Percentiles rank a stretch among this genome's conserved stretches.
These are phyloP conservation scores for Acacia confusa DNA, from an alignment of 306 rosid species.

Conservation along the genomic window DNA sequence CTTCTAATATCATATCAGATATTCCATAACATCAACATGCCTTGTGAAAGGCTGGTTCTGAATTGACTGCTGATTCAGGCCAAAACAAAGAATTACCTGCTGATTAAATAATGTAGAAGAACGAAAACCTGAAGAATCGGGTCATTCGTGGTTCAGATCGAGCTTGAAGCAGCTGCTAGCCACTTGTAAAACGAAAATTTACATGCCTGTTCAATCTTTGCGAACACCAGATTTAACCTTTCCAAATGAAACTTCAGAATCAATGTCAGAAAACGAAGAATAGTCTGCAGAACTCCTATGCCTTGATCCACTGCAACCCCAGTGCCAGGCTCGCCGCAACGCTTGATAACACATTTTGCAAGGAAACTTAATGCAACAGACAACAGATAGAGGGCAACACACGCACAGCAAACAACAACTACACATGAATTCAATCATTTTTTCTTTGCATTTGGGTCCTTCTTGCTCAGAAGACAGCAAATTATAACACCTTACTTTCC, in stretches of 20 bases:
- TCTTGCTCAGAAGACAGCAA: conserved; percentile 20
- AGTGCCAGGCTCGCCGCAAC: conserved; percentile 28
- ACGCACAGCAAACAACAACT: conserved; percentile 55
- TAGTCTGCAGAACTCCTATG: conserved; percentile 39
- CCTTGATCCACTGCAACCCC: conserved; percentile 45
- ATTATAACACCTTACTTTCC: conserved; percentile 23
- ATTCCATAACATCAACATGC: neutral
- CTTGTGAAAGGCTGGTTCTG: neutral
- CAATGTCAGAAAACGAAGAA: conserved; percentile 75
- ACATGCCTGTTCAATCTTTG: conserved; percentile 18
- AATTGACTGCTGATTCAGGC: neutral
- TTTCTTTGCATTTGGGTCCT: conserved; percentile 36
- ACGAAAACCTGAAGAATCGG: neutral
- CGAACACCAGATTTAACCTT: conserved; percentile 24
- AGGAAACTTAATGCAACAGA: conserved; percentile 57
- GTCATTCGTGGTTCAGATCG: neutral
- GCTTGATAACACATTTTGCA: conserved; percentile 47
- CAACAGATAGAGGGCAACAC: conserved; percentile 50
- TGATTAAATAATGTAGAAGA: neutral
- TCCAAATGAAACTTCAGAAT: conserved; percentile 35
- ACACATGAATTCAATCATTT: conserved; percentile 40
- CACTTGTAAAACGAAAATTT: neutral
- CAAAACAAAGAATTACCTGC: neutral
- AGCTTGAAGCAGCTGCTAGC: neutral
- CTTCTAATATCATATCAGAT: neutral